phyloP scores from a whole-genome alignment of 305 asterid genomes.

The Plantago rigida region DNA sequence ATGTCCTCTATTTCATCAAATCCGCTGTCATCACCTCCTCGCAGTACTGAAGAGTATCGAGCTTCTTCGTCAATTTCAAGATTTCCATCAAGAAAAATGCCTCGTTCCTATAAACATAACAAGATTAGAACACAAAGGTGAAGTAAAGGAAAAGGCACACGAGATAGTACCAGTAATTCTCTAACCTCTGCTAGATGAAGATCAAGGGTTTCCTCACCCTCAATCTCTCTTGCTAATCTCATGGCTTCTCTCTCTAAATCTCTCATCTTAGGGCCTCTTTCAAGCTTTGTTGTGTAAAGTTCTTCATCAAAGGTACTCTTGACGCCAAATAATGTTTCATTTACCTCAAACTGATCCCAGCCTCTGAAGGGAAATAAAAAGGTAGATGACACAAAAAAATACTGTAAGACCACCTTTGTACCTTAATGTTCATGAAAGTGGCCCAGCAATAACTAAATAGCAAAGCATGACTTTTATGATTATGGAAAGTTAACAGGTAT shows the following conservation, averaged over 20 bases:
- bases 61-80: slow-evolving; percentile 88
- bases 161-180: neutral
- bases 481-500: no score
- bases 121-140: slow-evolving; percentile 20
- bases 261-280: slow-evolving; percentile 79
- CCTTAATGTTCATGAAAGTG: no score
- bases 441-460: no score
- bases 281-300: slow-evolving; percentile 88
- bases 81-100: slow-evolving; percentile 53
- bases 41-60: slow-evolving; percentile 66
- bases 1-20: slow-evolving; percentile 60
- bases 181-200: slow-evolving; percentile 94
- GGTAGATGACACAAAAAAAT: slow-evolving; percentile 18
- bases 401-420: neutral
- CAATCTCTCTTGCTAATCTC: slow-evolving; percentile 84
- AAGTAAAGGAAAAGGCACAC: slow-evolving; percentile 14
- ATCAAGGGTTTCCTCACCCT: slow-evolving; percentile 88
- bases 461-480: no score
- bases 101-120: slow-evolving; percentile 64
- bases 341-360: slow-evolving; percentile 93
- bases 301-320: slow-evolving; percentile 92
- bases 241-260: slow-evolving; percentile 80
- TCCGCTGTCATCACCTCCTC: slow-evolving; percentile 72
- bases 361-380: slow-evolving; percentile 42
- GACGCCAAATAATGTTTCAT: slow-evolving; percentile 81